Percentiles rank a stretch among this genome's conserved stretches.
Evolutionary conservation across 2,329 filamentous ascomycete species (phyloP).

Genomic region (Fusarium sambucinum): DNA sequence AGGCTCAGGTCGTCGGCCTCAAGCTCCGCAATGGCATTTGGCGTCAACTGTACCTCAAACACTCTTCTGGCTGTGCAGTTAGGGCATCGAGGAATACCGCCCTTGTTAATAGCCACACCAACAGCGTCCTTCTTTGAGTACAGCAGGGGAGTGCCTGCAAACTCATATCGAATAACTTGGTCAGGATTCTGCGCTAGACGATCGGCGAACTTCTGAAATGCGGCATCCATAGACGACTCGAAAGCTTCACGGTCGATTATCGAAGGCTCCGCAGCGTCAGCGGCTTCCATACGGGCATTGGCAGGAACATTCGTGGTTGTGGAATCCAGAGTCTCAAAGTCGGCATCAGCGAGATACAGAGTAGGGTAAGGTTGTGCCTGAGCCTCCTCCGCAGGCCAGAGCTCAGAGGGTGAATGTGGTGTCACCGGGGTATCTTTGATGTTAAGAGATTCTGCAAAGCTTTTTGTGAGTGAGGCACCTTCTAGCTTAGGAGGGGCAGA

Average conservation of each 20-base stretch:
- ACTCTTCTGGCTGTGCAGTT: constrained; percentile 80
- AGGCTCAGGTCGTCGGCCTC: constrained; percentile 79
- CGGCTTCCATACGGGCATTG: constrained; percentile 59
- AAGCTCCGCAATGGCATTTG: constrained; percentile 88
- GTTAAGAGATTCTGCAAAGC: constrained; percentile 81
- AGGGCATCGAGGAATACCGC: constrained; percentile 77
- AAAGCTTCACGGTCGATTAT: constrained; percentile 76
- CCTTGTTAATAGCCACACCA: constrained; percentile 69
- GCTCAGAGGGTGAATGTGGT: constrained; percentile 63
- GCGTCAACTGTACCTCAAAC: constrained; percentile 94
- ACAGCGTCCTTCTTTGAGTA: constrained; percentile 83
- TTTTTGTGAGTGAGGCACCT: constrained; percentile 62
- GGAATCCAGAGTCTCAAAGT: constrained; percentile 86
- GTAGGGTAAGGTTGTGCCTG: constrained; percentile 79
- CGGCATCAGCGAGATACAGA: constrained; percentile 86
- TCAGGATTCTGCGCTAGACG: constrained; percentile 83
- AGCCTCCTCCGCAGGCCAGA: constrained; percentile 77
- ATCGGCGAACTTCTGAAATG: constrained; percentile 85
- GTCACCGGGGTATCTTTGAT: constrained; percentile 68
- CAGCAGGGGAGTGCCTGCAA: constrained; percentile 77
- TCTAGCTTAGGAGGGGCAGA: constrained; percentile 45
- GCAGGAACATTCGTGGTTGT: constrained; percentile 63
- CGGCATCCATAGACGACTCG: constrained; percentile 79
- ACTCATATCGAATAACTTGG: constrained; percentile 85
- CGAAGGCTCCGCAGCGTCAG: constrained; percentile 56